Conservation (phyloP, 1,284 basidiomycete genomes). For the Cutaneotrichosporon mucoides region DNA sequence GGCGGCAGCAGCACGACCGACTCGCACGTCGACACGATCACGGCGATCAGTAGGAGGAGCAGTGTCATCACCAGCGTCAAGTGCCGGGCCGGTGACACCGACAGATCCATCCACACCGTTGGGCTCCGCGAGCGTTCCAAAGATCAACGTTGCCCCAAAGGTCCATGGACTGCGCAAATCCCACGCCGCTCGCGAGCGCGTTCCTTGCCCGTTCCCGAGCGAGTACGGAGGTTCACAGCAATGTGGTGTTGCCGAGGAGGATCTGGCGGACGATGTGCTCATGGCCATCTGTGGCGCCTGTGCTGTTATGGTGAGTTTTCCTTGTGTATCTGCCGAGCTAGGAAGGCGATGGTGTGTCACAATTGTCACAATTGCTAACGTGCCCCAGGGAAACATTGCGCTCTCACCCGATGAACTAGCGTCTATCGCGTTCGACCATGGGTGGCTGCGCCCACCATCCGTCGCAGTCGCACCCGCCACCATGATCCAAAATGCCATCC, state of each 20-base stretch:
- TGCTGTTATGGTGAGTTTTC: slow-evolving; percentile 35
- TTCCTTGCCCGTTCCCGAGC: slow-evolving; percentile 37
- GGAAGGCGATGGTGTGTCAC: neutral
- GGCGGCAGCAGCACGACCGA: neutral
- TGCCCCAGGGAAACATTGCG: slow-evolving; percentile 40
- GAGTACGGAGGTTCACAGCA: slow-evolving; percentile 38
- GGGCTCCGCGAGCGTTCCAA: neutral
- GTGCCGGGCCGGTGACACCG: slow-evolving; percentile 3
- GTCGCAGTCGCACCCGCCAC: slow-evolving; percentile 39
- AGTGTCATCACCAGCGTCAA: slow-evolving; percentile 3
- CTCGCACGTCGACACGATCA: slow-evolving; percentile 2
- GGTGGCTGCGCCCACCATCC: slow-evolving; percentile 45
- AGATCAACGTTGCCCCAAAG: slow-evolving; percentile 30
- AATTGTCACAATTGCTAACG: neutral
- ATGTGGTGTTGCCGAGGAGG: slow-evolving; percentile 39
- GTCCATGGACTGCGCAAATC: slow-evolving; percentile 39
- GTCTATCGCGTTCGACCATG: slow-evolving; percentile 34
- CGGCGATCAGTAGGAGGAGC: slow-evolving; percentile 5
- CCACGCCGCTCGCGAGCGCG: slow-evolving; percentile 29
- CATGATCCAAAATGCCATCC: slow-evolving; percentile 42
- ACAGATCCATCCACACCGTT: slow-evolving; percentile 5
- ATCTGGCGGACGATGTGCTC: slow-evolving; percentile 42
- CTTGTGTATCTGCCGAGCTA: neutral
- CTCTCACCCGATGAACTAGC: slow-evolving; percentile 44
- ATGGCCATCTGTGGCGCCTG: slow-evolving; percentile 44